These are phyloP conservation scores for Tetrapisispora taiwanensis DNA, from an alignment of 805 yeast genomes.

Conservation along the genomic window DNA sequence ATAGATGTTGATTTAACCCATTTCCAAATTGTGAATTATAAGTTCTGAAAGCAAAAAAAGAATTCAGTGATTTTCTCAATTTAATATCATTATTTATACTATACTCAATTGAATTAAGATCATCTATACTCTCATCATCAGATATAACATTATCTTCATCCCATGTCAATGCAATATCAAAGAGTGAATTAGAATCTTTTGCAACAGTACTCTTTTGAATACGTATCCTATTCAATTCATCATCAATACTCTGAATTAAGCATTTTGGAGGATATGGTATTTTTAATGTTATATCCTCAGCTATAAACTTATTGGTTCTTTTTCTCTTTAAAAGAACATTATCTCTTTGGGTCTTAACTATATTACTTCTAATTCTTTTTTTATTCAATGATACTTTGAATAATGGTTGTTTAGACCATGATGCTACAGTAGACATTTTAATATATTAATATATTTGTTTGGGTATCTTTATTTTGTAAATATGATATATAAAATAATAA, in stretches of 20 bases:
- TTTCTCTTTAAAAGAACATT: not conserved
- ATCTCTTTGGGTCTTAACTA: not conserved
- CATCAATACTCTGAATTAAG: constrained; percentile 7
- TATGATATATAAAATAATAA: not conserved
- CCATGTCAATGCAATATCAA: not conserved
- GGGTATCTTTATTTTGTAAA: not conserved
- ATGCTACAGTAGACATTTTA: not conserved
- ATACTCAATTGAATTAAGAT: not conserved
- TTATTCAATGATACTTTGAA: constrained; percentile 10
- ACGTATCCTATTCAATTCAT: constrained; percentile 5
- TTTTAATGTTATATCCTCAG: constrained; percentile 2
- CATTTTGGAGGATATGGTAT: constrained; percentile 10
- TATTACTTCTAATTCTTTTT: constrained; percentile 2
- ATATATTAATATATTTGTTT: not conserved
- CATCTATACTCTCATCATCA: not conserved
- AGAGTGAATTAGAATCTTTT: not conserved
- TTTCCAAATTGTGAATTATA: constrained; percentile 19
- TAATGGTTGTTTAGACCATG: constrained; percentile 4
- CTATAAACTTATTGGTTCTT: not conserved
- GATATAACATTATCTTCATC: not conserved
- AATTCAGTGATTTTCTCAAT: constrained; percentile 9
- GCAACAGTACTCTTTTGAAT: not conserved
- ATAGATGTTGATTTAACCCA: constrained; percentile 15
- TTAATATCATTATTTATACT: too few species aligned
- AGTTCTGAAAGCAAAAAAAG: constrained; percentile 21